Conservation (phyloP, 768 basidiomycete genomes). For the Collybia sp. region DNA sequence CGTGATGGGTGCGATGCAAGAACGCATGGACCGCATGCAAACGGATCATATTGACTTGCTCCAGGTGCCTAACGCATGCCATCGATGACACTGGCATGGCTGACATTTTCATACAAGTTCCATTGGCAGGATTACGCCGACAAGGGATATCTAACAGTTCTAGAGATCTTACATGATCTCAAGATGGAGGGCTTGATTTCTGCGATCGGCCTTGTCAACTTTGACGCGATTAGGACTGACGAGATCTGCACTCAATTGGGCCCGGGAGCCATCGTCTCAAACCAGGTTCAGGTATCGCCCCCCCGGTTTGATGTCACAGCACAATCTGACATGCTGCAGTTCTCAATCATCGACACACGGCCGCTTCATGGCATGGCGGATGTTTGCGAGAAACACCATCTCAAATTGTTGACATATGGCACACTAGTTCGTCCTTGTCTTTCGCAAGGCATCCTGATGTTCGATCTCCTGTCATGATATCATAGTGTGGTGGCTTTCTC, state of each 20-base stretch:
- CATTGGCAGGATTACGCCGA: slow-evolving; percentile 74
- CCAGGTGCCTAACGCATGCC: slow-evolving; percentile 42
- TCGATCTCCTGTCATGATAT: slow-evolving; percentile 8
- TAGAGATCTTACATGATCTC: slow-evolving; percentile 54
- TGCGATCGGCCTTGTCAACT: slow-evolving; percentile 76
- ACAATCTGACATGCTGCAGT: slow-evolving; percentile 34
- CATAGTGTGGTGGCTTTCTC: slow-evolving; percentile 80
- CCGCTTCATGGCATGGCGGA: slow-evolving; percentile 74
- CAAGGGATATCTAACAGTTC: slow-evolving; percentile 35
- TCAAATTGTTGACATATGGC: slow-evolving; percentile 80
- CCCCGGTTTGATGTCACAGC: neutral
- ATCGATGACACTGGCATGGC: neutral
- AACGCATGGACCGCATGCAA: slow-evolving; percentile 68
- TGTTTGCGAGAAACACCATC: slow-evolving; percentile 65
- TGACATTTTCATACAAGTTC: slow-evolving; percentile 40
- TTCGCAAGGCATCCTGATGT: neutral
- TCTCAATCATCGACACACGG: slow-evolving; percentile 77
- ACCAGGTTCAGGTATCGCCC: slow-evolving; percentile 70
- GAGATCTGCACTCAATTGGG: slow-evolving; percentile 78
- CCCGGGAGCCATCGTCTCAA: slow-evolving; percentile 68
- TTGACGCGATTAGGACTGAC: slow-evolving; percentile 69
- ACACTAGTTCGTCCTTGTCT: slow-evolving; percentile 53
- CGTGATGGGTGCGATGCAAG: slow-evolving; percentile 61
- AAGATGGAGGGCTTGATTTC: slow-evolving; percentile 54
- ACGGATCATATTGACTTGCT: slow-evolving; percentile 59